A percentile compares a stretch with the other conserved stretches of the same genome.
Evolutionary conservation across 306 rosid species (phyloP).

Genomic region (Betula pendula): DNA sequence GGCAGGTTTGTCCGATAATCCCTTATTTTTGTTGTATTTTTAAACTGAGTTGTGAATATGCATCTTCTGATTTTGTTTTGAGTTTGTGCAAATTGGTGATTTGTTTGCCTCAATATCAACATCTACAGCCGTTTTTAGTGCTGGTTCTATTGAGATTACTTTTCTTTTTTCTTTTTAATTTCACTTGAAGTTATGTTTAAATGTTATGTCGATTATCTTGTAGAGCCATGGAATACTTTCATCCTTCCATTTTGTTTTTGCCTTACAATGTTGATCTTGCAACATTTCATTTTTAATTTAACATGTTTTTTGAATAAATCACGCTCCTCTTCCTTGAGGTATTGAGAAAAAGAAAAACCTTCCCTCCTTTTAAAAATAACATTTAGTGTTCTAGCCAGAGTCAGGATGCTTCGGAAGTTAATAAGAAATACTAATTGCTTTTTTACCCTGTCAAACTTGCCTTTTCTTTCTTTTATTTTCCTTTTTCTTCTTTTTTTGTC

Average conservation of each 20-base stretch:
- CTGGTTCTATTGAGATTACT: not conserved
- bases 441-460: too few relatives aligned
- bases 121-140: not conserved
- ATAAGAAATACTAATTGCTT: too few relatives aligned
- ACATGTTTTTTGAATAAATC: not conserved
- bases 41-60: not conserved
- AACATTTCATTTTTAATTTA: not conserved
- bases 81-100: not conserved
- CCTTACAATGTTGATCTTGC: not conserved
- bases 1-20: constrained; percentile 42
- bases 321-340: not conserved
- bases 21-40: not conserved
- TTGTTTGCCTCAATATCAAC: not conserved
- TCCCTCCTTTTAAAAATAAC: not conserved
- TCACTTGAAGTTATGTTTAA: not conserved
- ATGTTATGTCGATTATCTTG: not conserved
- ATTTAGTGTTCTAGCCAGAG: not conserved
- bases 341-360: not conserved
- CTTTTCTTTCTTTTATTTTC: too few relatives aligned
- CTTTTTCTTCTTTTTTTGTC: too few relatives aligned
- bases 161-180: not conserved
- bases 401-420: not conserved
- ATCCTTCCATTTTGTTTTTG: not conserved
- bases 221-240: not conserved
- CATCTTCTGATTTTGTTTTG: not conserved